Percentiles rank a stretch among this genome's conserved stretches.
Evolutionary conservation across 441 rosid genomes (phyloP).

Genomic region (Populus trichocarpa): DNA sequence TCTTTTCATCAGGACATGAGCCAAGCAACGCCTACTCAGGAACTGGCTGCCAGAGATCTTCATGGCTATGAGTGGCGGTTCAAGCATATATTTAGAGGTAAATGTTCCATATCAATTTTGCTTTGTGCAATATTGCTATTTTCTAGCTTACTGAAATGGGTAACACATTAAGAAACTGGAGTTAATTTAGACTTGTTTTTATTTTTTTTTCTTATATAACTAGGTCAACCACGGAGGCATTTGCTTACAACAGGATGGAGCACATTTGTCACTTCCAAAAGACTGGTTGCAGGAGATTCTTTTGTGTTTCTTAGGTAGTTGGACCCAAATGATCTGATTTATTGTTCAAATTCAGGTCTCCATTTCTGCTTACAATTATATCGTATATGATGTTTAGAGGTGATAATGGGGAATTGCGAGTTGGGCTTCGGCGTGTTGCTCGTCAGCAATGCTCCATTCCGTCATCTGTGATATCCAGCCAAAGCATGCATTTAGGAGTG

Average conservation of each 20-base stretch:
- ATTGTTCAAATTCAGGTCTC: neutral
- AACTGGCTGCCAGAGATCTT: slow-evolving; percentile 75
- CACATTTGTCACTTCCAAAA: slow-evolving; percentile 85
- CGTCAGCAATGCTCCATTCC: slow-evolving; percentile 74
- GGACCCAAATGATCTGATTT: neutral
- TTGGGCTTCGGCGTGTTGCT: slow-evolving; percentile 75
- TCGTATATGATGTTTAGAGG: slow-evolving; percentile 41
- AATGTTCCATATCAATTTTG: neutral
- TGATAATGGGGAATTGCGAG: slow-evolving; percentile 64
- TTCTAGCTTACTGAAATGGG: neutral
- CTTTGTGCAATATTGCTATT: neutral
- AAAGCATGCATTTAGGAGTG: slow-evolving; percentile 97
- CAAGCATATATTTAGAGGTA: slow-evolving; percentile 96
- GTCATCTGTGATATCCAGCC: slow-evolving; percentile 89
- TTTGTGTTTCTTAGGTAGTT: slow-evolving; percentile 86
- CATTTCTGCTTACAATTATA: neutral
- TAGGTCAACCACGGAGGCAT: slow-evolving; percentile 96
- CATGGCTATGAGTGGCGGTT: slow-evolving; percentile 89
- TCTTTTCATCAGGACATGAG: slow-evolving; percentile 67
- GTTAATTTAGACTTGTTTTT: neutral
- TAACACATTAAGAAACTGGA: neutral
- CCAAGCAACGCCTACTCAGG: slow-evolving; percentile 85
- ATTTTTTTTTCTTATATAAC: neutral
- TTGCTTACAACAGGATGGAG: slow-evolving; percentile 99
- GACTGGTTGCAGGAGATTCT: slow-evolving; percentile 87